phyloP scores from a whole-genome alignment of 768 basidiomycete species.

The Pulveroboletus sp. region DNA sequence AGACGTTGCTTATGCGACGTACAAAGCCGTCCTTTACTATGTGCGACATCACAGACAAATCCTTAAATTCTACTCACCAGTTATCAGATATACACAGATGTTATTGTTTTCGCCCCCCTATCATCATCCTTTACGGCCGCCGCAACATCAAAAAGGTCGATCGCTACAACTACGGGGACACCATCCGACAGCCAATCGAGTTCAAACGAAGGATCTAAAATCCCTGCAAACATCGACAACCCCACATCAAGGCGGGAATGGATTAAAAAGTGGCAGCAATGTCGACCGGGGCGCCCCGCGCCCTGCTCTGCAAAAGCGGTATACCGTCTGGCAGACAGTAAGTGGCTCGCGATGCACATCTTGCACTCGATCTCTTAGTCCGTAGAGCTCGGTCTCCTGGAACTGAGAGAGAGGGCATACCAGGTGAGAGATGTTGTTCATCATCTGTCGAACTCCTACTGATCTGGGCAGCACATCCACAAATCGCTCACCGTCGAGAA shows the following conservation, averaged over 20 bases:
- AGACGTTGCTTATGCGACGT: slow-evolving; percentile 63
- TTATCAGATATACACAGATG: slow-evolving; percentile 77
- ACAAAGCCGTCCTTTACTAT: slow-evolving; percentile 73
- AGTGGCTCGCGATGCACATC: slow-evolving; percentile 24
- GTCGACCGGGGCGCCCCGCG: slow-evolving; percentile 59
- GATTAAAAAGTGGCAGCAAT: slow-evolving; percentile 66
- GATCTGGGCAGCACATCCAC: slow-evolving; percentile 58
- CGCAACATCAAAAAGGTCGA: slow-evolving; percentile 17
- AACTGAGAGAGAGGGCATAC: slow-evolving; percentile 73
- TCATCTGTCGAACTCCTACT: slow-evolving; percentile 2
- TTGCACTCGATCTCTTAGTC: neutral
- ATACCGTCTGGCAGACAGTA: slow-evolving; percentile 81
- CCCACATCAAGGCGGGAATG: slow-evolving; percentile 57
- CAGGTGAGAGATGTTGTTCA: slow-evolving; percentile 26
- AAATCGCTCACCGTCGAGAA: slow-evolving; percentile 75
- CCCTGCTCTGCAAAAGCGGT: slow-evolving; percentile 84
- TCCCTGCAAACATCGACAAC: slow-evolving; percentile 12
- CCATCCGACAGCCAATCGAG: slow-evolving; percentile 37
- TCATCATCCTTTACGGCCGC: slow-evolving; percentile 58
- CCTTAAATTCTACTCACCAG: slow-evolving; percentile 4
- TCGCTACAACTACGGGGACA: slow-evolving; percentile 12
- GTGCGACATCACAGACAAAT: slow-evolving; percentile 37
- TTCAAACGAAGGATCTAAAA: slow-evolving; percentile 22
- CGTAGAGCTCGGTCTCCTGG: slow-evolving; percentile 66
- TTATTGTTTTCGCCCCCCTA: slow-evolving; percentile 79